phyloP scores from a whole-genome alignment of 495 filamentous ascomycete species.

The Letharia columbiana region DNA sequence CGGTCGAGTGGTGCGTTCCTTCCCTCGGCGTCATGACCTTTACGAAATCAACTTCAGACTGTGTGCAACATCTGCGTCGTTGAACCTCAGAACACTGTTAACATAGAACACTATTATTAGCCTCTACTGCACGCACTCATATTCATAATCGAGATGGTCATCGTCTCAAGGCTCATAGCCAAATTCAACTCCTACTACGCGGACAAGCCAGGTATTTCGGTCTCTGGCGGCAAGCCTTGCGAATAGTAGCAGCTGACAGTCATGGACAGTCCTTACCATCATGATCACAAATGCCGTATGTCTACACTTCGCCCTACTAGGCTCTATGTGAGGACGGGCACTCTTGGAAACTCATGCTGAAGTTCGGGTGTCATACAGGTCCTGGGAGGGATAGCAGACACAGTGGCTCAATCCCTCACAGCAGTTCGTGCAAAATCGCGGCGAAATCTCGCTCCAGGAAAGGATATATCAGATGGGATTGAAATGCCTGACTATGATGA shows the following conservation, averaged over 20 bases:
- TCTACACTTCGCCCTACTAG: slow-evolving; percentile 14
- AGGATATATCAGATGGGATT: slow-evolving; percentile 69
- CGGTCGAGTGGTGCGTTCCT: slow-evolving; percentile 62
- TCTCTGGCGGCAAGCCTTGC: slow-evolving; percentile 6
- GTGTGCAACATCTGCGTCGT: neutral
- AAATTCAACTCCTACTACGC: slow-evolving; percentile 93
- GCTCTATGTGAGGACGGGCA: neutral
- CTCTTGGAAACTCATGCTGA: slow-evolving; percentile 6
- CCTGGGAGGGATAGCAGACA: slow-evolving; percentile 88
- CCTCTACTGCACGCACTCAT: slow-evolving; percentile 80
- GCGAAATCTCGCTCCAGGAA: slow-evolving; percentile 45
- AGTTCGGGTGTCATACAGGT: slow-evolving; percentile 38
- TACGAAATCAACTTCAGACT: slow-evolving; percentile 14
- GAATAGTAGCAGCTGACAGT: slow-evolving; percentile 26
- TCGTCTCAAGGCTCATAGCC: slow-evolving; percentile 67
- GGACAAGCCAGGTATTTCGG: slow-evolving; percentile 61
- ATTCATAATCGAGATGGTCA: slow-evolving; percentile 79
- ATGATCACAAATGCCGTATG: slow-evolving; percentile 95
- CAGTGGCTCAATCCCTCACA: slow-evolving; percentile 88
- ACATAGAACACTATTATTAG: slow-evolving; percentile 39
- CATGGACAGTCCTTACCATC: slow-evolving; percentile 71
- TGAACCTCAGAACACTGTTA: slow-evolving; percentile 18
- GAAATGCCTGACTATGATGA: slow-evolving; percentile 85
- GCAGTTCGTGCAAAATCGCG: slow-evolving; percentile 61
- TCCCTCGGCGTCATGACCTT: slow-evolving; percentile 16